Conservation (phyloP, 306 rosid species). For the Quercus mongolica region DNA sequence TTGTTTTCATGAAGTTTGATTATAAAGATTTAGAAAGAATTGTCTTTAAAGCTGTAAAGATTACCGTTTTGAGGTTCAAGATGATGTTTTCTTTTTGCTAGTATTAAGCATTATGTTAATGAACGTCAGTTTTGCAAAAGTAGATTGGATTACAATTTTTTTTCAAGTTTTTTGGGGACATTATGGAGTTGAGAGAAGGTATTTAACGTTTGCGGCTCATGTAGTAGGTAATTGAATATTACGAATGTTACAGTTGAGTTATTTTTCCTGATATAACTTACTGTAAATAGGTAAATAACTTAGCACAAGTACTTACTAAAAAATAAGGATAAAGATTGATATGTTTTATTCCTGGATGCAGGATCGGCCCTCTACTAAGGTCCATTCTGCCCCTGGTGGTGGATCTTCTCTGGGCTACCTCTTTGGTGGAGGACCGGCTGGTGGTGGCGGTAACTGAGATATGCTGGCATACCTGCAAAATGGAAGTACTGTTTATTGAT, state of each 20-base stretch:
- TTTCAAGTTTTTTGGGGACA: not conserved
- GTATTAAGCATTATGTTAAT: not conserved
- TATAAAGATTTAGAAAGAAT: not conserved
- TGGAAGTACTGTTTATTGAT: slow-evolving; percentile 11
- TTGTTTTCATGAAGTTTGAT: too few relatives aligned
- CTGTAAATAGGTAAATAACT: not conserved
- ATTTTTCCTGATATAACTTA: not conserved
- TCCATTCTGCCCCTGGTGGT: slow-evolving; percentile 96
- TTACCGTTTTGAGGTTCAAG: not conserved
- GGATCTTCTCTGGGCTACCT: slow-evolving; percentile 95
- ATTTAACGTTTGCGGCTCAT: not conserved
- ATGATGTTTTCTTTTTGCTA: not conserved
- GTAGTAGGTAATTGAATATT: not conserved
- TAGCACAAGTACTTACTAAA: too few relatives aligned
- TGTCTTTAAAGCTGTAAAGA: not conserved
- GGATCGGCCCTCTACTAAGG: slow-evolving; percentile 99
- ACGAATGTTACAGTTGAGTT: not conserved
- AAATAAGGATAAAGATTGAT: not conserved
- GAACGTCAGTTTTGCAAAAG: not conserved
- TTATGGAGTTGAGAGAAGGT: not conserved
- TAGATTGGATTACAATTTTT: not conserved
- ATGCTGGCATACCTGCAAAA: not conserved
- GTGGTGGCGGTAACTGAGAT: slow-evolving; percentile 59
- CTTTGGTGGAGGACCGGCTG: slow-evolving; percentile 55
- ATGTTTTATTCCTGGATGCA: slow-evolving; percentile 27